A percentile compares a stretch with the other conserved stretches of the same genome.
Evolutionary conservation across 352 stramenopile genomes (phyloP).

Genomic region (Globisporangium perplexum): DNA sequence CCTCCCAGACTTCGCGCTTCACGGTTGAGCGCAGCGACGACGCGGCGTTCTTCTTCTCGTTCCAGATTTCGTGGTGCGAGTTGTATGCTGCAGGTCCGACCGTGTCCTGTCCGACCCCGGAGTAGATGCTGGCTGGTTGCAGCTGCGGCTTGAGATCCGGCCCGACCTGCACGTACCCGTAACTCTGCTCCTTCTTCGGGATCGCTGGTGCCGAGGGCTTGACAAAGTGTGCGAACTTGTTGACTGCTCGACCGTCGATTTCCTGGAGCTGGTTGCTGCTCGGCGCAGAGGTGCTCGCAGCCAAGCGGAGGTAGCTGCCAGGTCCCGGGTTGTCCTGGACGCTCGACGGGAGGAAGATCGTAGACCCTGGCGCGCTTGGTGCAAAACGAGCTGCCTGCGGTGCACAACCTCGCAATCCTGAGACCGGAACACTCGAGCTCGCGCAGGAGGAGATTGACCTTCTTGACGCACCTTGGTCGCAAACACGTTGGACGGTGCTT

Average conservation of each 20-base stretch:
- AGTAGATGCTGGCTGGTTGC: constrained; percentile 47
- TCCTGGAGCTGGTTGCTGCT: constrained; percentile 20
- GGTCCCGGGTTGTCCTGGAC: constrained; percentile 74
- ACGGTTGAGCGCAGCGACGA: constrained; percentile 60
- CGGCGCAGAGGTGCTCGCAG: constrained; percentile 17
- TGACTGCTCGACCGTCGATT: constrained; percentile 6
- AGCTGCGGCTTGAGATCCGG: constrained; percentile 34
- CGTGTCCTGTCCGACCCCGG: constrained; percentile 62
- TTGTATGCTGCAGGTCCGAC: constrained; percentile 67
- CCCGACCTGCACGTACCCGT: constrained; percentile 53
- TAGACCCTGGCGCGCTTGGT: constrained; percentile 62
- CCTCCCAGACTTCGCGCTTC: constrained; percentile 73
- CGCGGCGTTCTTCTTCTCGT: constrained; percentile 62
- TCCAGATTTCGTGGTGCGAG: constrained; percentile 43
- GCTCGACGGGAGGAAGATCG: constrained; percentile 54
- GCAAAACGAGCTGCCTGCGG: constrained; percentile 64
- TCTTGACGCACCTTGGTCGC: constrained; percentile 44
- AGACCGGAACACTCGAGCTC: background rate
- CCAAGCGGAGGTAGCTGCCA: constrained; percentile 33
- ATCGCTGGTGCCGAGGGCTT: constrained; percentile 63
- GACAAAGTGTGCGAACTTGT: constrained; percentile 40
- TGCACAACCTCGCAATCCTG: background rate
- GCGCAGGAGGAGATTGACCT: background rate
- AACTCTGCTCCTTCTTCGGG: constrained; percentile 66
- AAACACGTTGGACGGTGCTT: constrained; percentile 53